A percentile compares a stretch with the other conserved stretches of the same genome.
Evolutionary conservation across 176 grass and related monocot species (phyloP).

Genomic region (Sorghum bicolor): Sorghum_bicolor_NCBIv3 NC_012873.2:65537501-65538000

Average conservation of each 20-base stretch:
- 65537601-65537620: background rate
- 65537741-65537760: background rate
- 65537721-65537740: background rate
- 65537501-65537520: background rate
- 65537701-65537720: background rate
- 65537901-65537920: background rate
- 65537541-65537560: slow-evolving; percentile 2
- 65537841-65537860: background rate
- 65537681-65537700: background rate
- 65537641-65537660: background rate
- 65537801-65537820: background rate
- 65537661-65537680: background rate
- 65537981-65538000: too few relatives aligned
- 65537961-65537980: background rate
- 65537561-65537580: background rate
- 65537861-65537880: background rate
- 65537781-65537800: background rate
- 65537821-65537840: background rate
- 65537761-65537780: background rate
- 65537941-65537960: background rate
- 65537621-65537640: background rate
- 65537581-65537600: background rate
- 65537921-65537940: background rate
- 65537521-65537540: slow-evolving; percentile 11
- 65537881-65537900: background rate